Base-by-base conservation (phyloP, 129 eudicot genomes). In the Arctium lappa region DNA sequence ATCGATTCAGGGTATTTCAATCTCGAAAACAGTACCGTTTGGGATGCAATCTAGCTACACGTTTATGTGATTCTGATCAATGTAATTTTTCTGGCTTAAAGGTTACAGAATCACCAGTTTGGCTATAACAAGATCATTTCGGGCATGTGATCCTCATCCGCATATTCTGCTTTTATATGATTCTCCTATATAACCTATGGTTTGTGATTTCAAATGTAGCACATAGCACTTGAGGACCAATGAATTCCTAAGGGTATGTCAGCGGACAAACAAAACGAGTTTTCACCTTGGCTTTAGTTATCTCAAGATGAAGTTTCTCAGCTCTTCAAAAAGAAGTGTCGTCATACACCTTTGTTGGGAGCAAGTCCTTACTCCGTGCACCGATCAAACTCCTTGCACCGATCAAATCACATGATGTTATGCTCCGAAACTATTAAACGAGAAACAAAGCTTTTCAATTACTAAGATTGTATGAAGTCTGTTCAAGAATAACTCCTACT, bases 111-210 rank as follows among this genome's bases (percentile, higher is more conserved):
- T 63, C 65, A 53, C 74, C 74, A 33, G 42, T 70, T 70, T 70
- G n/a, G 70, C 74, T 31, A 81, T 38, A 63, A 74, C 34, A 42
- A 18, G 68, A 60, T 70, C 71, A 81, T 63, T 81, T 81, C 38
- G 6, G 32, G 65, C 74, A 74, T 81, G 78, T 73, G 40, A 22
- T 33, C 78, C 33, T 72, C 30, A 1, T 75, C 12, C 16, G 56
- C 56, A 79, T 37, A 50, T 16, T 11, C 63, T 32, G 3, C 29
- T 13, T 0, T 50, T 75, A 34, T 76, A 15, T 53, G 79, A 40
- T 31, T 50, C 15, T 76, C 66, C 56, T 30, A 48, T 48, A 30
- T 33, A 53, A 76, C 79, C 27, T 48, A 76, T 7, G 36, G 79
- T 11, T 29, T 46, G 15, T 46, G 37, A 30, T 75, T 75, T 31